Base-by-base conservation (phyloP, 192 early-diverging fungal species). In the Backusella macrospora region DNA sequence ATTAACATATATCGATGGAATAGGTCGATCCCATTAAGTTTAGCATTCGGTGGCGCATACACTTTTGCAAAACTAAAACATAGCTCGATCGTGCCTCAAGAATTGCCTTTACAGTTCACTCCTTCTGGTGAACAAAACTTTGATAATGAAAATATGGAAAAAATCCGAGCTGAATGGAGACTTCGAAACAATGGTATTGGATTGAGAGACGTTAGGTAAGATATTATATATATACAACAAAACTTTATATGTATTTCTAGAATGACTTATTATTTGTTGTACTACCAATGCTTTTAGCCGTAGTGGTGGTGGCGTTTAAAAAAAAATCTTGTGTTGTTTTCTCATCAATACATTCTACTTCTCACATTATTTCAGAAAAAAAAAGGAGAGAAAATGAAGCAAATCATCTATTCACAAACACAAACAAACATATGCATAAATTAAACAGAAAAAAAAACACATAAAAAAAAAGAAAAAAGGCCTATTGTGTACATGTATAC, bases 261-360 rank as follows among this genome's bases (percentile, higher is more conserved):
- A 12, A 39, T 29, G 49, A 43, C 65, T 40, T 42, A 66, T 38
- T 21, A 0, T 45, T 67, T 42, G 1, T 13, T 38, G 34, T 65
- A 43, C 38, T 18, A 40, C 16, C 18, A 4, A 44, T 63, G 43
- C 6, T 9, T 47, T 18, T 62, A 75, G 74, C 14, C 74, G 74
- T 23, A 75, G 74, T 49, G 74, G 74, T 39, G 74, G 74, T 64
- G 74, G 74, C 14, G 74, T 75, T 44, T 71, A 52, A 62, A 62
- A 26, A 62, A 62, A 62, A 52, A 52, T 34, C 29, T n/a, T n/a
- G 2, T 34, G 29, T 34, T 34, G 29, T 34, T 34, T 34, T 34
- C 29, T 34, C 29, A 34, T 34, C 29, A 59, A 59, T 59, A 26
- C 9, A 59, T 21, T 12, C 23, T 59, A 15, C 26, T 23, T 13